Percentiles rank a stretch among this genome's conserved stretches.
Evolutionary conservation across 2,329 filamentous ascomycete genomes (phyloP).

Genomic region (Tothia fuscella): DNA sequence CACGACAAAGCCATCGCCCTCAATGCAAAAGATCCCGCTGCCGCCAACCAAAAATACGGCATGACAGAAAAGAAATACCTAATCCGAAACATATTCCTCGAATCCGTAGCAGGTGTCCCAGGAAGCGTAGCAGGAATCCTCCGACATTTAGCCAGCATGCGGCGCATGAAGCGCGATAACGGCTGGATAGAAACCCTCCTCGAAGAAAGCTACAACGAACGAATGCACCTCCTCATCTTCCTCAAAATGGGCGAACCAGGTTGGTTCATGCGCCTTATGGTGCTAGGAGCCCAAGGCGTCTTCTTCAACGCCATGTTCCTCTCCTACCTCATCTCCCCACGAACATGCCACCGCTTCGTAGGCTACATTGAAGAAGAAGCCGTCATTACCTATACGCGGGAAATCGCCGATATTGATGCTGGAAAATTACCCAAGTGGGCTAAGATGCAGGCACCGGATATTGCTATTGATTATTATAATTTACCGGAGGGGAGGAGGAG

Average conservation of each 20-base stretch:
- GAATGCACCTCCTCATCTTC: constrained; percentile 88
- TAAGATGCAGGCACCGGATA: constrained; percentile 67
- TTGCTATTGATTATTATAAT: constrained; percentile 84
- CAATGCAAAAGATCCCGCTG: constrained; percentile 28
- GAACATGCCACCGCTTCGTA: constrained; percentile 87
- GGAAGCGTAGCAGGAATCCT: constrained; percentile 97
- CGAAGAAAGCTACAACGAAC: constrained; percentile 83
- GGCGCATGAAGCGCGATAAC: constrained; percentile 82
- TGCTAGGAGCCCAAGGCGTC: constrained; percentile 84
- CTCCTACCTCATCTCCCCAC: constrained; percentile 73
- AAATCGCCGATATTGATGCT: constrained; percentile 73
- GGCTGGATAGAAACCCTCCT: constrained; percentile 90
- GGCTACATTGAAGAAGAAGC: constrained; percentile 97
- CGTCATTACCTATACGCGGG: constrained; percentile 86
- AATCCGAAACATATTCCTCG: constrained; percentile 80
- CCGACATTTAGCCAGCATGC: constrained; percentile 71
- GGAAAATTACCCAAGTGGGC: constrained; percentile 78
- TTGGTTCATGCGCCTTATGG: constrained; percentile 83
- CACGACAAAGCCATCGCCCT: constrained; percentile 47
- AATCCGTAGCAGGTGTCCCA: constrained; percentile 87
- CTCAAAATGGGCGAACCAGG: constrained; percentile 69
- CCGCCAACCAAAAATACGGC: constrained; percentile 48
- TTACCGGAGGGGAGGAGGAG: constrained; percentile 75
- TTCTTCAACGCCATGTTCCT: constrained; percentile 95
- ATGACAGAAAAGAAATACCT: constrained; percentile 86